phyloP scores from a whole-genome alignment of 1,284 basidiomycete species.

The Amylostereum areolatum region DNA sequence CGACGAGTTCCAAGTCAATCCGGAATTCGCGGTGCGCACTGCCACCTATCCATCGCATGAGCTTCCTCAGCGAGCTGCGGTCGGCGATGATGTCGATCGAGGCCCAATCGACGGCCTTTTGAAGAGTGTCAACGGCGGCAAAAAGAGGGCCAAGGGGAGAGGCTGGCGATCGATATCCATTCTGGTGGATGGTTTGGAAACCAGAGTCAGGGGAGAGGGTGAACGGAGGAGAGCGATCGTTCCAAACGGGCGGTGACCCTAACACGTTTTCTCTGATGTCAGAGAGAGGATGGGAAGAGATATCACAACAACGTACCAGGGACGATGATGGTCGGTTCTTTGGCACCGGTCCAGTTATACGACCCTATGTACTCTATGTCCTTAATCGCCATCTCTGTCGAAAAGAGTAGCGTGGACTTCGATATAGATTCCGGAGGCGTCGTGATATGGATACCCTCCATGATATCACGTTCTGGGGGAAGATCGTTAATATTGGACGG shows the following conservation, averaged over 20 bases:
- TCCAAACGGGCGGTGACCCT: slow-evolving; percentile 53
- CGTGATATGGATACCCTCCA: too few species aligned
- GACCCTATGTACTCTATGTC: slow-evolving; percentile 32
- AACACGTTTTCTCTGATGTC: background rate
- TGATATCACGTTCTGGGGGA: too few species aligned
- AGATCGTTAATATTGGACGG: too few species aligned
- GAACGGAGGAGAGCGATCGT: slow-evolving; percentile 35
- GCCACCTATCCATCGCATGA: slow-evolving; percentile 44
- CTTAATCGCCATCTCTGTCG: too few species aligned
- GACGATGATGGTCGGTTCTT: slow-evolving; percentile 43
- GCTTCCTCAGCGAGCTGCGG: slow-evolving; percentile 50
- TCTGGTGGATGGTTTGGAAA: slow-evolving; percentile 40
- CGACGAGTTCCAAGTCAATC: slow-evolving; percentile 27
- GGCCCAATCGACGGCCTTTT: slow-evolving; percentile 37
- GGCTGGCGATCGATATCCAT: slow-evolving; percentile 35
- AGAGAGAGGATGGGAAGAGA: background rate
- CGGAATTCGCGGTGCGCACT: slow-evolving; percentile 4
- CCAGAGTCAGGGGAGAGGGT: slow-evolving; percentile 42
- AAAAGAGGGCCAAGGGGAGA: slow-evolving; percentile 42
- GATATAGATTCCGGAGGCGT: too few species aligned
- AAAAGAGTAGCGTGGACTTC: too few species aligned
- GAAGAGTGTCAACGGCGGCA: slow-evolving; percentile 37
- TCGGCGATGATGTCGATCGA: slow-evolving; percentile 51
- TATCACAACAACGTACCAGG: slow-evolving; percentile 31
- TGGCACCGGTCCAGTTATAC: slow-evolving; percentile 39